Base-by-base conservation (phyloP, 1,139 yeast genomes). In the Debaryomyces subglobosus region DNA sequence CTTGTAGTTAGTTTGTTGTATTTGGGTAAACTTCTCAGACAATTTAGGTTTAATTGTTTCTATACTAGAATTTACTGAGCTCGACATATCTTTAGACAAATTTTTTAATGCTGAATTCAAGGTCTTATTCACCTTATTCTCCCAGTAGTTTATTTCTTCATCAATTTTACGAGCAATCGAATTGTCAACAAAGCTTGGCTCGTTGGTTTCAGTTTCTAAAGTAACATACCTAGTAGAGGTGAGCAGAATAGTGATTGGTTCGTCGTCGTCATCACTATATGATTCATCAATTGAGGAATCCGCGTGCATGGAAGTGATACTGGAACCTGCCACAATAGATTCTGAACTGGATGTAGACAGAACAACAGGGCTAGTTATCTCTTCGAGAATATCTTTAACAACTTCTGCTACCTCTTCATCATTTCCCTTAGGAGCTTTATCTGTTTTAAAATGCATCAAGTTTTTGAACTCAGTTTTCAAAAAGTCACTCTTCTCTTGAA, bases 101-200 rank as follows among this genome's bases (percentile, higher is more conserved):
- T 74, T 80, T 8, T 56, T 57, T 18, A 65, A 51, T 0, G 85
- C 84, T 50, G 77, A 68, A 32, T 67, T 61, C 39, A 77, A 65
- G 6, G 82, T 73, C 39, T 65, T 71, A 47, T 70, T 63, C 30
- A 81, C 71, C 53, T 71, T 71, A 3, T 44, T 37, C 43, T 68
- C 68, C 79, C 75, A 68, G 49, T 60, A 58, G 4, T 49, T 56
- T 53, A 69, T 65, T 52, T 61, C 77, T 47, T 59, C 68, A 53
- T 64, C 59, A 46, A 74, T 51, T 36, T 47, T 50, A 12, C 18
- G 30, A 36, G 51, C 49, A 18, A 54, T 48, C 37, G 52, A 47
- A 36, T 52, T 51, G 35, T 56, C 61, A 44, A 54, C 46, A 3
- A 58, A 55, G 15, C 49, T 46, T n/a, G 54, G 49, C 2, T 61